Evolutionary conservation across 2,329 filamentous ascomycete genomes (phyloP).

Genomic region (Clarireedia monteithiana): DNA sequence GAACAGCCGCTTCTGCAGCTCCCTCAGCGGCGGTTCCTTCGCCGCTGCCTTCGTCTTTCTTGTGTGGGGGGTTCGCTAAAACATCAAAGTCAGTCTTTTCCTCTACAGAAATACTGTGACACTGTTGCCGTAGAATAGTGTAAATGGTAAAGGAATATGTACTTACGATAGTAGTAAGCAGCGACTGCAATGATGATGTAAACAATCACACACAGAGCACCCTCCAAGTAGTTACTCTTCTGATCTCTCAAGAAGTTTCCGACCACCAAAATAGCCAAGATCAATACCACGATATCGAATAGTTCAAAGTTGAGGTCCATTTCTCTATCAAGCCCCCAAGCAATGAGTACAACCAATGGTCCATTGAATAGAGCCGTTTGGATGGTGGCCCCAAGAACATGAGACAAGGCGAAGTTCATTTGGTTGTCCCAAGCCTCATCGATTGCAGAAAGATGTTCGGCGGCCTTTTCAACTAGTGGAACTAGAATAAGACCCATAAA

Average conservation of each 20-base stretch:
- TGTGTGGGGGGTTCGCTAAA: neutral
- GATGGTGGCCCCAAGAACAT: conserved; percentile 59
- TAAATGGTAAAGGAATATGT: neutral
- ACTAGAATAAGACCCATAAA: conserved; percentile 70
- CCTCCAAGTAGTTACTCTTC: conserved; percentile 87
- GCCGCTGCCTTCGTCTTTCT: neutral
- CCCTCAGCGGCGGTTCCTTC: neutral
- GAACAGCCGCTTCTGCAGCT: neutral
- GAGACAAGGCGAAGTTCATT: conserved; percentile 38
- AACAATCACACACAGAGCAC: conserved; percentile 67
- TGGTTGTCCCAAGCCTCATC: conserved; percentile 79
- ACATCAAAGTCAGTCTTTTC: neutral
- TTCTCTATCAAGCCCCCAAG: conserved; percentile 64
- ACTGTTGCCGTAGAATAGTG: too few relatives aligned
- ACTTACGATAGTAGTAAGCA: conserved; percentile 47
- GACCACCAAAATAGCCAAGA: conserved; percentile 78
- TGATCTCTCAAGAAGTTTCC: conserved; percentile 82
- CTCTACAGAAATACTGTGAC: too few relatives aligned
- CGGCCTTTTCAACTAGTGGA: conserved; percentile 76
- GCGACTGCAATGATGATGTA: conserved; percentile 53
- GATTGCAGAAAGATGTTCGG: conserved; percentile 75
- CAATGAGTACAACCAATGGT: conserved; percentile 73
- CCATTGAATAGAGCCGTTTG: conserved; percentile 87
- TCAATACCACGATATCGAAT: conserved; percentile 77
- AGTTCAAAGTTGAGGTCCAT: conserved; percentile 76